A percentile compares a stretch with the other conserved stretches of the same genome.
phyloP scores from a whole-genome alignment of 176 grass and related monocot genomes.

The Cocos nucifera region DNA sequence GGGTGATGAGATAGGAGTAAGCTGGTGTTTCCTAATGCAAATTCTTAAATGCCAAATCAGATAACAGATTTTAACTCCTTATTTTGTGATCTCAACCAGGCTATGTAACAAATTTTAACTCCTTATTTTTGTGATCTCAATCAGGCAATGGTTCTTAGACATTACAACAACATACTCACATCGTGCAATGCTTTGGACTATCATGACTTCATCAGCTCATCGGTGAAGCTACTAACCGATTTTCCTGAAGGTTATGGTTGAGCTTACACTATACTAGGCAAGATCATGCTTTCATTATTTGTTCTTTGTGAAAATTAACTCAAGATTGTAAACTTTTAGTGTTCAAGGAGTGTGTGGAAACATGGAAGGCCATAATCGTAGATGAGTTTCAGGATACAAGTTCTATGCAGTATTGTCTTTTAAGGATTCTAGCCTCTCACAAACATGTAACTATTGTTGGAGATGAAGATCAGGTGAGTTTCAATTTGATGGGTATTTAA shows the following conservation, averaged over 20 bases:
- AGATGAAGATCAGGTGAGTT: slow-evolving; percentile 85
- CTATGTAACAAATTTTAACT: slow-evolving; percentile 19
- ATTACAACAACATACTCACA: slow-evolving; percentile 76
- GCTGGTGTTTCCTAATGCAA: slow-evolving; percentile 17
- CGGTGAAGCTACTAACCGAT: slow-evolving; percentile 62
- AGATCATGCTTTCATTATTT: not conserved
- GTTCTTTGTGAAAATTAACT: slow-evolving; percentile 10
- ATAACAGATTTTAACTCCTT: slow-evolving; percentile 18
- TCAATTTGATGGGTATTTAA: slow-evolving; percentile 6
- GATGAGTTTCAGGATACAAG: slow-evolving; percentile 99
- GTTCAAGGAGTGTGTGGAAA: slow-evolving; percentile 61
- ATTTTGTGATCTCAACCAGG: slow-evolving; percentile 31
- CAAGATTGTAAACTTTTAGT: slow-evolving; percentile 34
- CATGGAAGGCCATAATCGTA: slow-evolving; percentile 75
- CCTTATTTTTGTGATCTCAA: slow-evolving; percentile 11
- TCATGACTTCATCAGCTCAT: slow-evolving; percentile 90
- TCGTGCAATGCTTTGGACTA: slow-evolving; percentile 95
- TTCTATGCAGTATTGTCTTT: slow-evolving; percentile 83
- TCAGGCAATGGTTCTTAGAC: slow-evolving; percentile 65
- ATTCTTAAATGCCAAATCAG: slow-evolving; percentile 16
- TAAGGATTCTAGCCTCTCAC: slow-evolving; percentile 77
- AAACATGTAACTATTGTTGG: slow-evolving; percentile 82
- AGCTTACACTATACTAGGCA: slow-evolving; percentile 4
- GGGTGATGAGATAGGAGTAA: slow-evolving; percentile 70
- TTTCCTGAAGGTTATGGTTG: slow-evolving; percentile 69